Percentiles rank a stretch among this genome's conserved stretches.
phyloP scores from a whole-genome alignment of 2,329 filamentous ascomycete genomes.

The Epichloe scottii region DNA sequence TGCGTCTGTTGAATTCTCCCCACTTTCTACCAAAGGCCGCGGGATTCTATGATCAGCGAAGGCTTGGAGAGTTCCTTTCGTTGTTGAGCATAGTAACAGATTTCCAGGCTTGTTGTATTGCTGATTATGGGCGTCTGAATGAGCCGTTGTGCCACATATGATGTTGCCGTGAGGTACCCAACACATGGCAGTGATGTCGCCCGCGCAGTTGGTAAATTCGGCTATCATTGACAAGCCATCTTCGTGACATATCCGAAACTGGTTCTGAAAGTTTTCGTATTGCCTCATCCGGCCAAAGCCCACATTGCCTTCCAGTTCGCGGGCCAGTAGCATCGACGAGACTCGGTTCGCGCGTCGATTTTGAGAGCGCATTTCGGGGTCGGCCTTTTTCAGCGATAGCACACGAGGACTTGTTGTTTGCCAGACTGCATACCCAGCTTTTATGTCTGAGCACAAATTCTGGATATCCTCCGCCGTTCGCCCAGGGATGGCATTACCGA shows the following conservation, averaged over 20 bases:
- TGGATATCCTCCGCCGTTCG: slow-evolving; percentile 16
- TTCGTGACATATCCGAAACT: slow-evolving; percentile 33
- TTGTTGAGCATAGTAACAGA: slow-evolving; percentile 40
- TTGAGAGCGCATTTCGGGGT: slow-evolving; percentile 6
- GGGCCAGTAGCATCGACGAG: slow-evolving; percentile 31
- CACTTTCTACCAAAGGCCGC: slow-evolving; percentile 38
- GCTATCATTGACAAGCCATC: slow-evolving; percentile 37
- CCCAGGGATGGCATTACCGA: slow-evolving; percentile 12
- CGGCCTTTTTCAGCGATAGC: slow-evolving; percentile 13
- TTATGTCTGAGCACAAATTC: slow-evolving; percentile 21
- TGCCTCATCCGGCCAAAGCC: slow-evolving; percentile 28
- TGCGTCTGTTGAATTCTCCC: slow-evolving; percentile 41
- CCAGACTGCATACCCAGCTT: slow-evolving; percentile 9
- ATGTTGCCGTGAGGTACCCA: slow-evolving; percentile 44
- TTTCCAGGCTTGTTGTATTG: slow-evolving; percentile 56
- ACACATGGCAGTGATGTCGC: slow-evolving; percentile 44
- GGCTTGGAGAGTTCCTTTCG: slow-evolving; percentile 31
- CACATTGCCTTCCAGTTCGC: slow-evolving; percentile 35
- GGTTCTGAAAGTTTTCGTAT: slow-evolving; percentile 32
- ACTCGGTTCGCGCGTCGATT: slow-evolving; percentile 15
- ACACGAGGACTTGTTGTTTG: slow-evolving; percentile 8
- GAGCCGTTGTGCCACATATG: slow-evolving; percentile 49
- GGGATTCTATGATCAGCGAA: slow-evolving; percentile 45
- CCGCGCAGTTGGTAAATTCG: slow-evolving; percentile 49
- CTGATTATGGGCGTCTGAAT: slow-evolving; percentile 50